phyloP scores from a whole-genome alignment of 2,329 filamentous ascomycete genomes.

The Diaporthe sp. region DNA sequence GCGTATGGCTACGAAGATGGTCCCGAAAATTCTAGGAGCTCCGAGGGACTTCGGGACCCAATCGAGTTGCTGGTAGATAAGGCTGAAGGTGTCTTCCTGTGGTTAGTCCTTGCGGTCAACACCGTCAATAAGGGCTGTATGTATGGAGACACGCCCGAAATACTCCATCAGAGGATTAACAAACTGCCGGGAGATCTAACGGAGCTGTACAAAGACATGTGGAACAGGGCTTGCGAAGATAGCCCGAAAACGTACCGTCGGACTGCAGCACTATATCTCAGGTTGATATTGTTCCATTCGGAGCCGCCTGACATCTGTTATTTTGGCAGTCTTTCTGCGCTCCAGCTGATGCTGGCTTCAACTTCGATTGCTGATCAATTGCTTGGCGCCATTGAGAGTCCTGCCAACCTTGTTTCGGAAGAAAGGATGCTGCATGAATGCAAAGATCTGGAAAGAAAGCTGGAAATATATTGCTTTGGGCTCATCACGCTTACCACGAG shows the following conservation, averaged over 20 bases:
- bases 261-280: constrained; percentile 19
- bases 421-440: background rate
- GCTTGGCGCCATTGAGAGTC: background rate
- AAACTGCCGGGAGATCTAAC: background rate
- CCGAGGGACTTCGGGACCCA: background rate
- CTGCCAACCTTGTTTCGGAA: background rate
- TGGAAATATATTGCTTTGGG: background rate
- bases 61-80: background rate
- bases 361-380: background rate
- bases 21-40: no score
- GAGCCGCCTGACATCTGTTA: no score
- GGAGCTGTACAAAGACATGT: constrained; percentile 25
- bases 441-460: background rate
- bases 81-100: constrained; percentile 23
- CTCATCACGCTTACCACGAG: background rate
- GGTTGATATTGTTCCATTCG: background rate
- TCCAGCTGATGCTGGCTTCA: constrained; percentile 6
- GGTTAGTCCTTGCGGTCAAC: constrained; percentile 19
- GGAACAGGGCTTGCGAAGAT: background rate
- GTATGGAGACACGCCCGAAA: background rate
- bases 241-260: background rate
- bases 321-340: background rate
- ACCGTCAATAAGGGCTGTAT: background rate
- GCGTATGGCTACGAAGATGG: background rate
- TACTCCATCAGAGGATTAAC: background rate